These are phyloP conservation scores for Solanum sparsipilum DNA, from an alignment of 257 asterid species.

Conservation along the genomic window DNA sequence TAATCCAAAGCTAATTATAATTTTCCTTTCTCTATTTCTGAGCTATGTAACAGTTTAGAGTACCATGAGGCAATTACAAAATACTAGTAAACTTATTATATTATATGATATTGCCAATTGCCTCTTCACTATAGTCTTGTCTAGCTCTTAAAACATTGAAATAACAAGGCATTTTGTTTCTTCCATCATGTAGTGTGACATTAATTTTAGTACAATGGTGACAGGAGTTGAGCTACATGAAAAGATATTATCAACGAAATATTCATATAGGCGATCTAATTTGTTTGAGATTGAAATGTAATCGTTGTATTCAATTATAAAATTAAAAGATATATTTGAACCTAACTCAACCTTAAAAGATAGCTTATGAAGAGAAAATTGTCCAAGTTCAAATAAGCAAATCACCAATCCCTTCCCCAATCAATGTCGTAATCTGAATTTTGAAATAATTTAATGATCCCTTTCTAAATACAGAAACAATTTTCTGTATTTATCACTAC, in stretches of 20 bases:
- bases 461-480: not conserved
- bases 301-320: not conserved
- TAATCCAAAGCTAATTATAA: not conserved
- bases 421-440: not conserved
- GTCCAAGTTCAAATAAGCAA: not conserved
- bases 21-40: not conserved
- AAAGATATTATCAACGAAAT: not conserved
- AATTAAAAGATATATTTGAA: not conserved
- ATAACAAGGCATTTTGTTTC: not conserved
- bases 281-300: not conserved
- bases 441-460: not conserved
- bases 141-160: not conserved
- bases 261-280: not conserved
- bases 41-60: not conserved
- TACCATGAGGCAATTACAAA: not conserved
- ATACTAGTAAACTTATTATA: not conserved
- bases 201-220: not conserved
- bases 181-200: not conserved
- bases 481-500: not conserved
- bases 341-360: not conserved
- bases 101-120: not conserved
- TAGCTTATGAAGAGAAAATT: rapidly evolving
- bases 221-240: not conserved
- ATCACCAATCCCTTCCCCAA: not conserved
- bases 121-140: not conserved